phyloP scores from a whole-genome alignment of 2,329 filamentous ascomycete genomes.

The Aspergillus costaricaensis region DNA sequence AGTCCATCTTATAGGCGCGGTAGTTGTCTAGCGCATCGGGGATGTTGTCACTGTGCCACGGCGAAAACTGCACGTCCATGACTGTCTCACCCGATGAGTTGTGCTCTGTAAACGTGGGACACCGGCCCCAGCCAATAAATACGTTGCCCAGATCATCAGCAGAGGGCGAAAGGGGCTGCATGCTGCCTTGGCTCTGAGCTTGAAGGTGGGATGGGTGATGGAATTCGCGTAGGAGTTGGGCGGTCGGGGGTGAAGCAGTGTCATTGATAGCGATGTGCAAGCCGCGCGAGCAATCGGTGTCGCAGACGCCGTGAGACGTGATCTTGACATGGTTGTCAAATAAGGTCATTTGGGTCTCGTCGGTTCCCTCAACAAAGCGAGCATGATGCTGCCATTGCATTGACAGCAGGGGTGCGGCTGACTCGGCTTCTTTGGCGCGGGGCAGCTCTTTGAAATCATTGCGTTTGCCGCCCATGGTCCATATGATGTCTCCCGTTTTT shows the following conservation, averaged over 20 bases:
- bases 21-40: conserved; percentile 14
- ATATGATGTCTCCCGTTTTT: conserved; percentile 6
- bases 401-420: conserved; percentile 5
- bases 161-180: conserved; percentile 2
- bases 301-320: conserved; percentile 10
- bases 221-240: conserved; percentile 6
- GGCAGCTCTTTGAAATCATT: conserved; percentile 11
- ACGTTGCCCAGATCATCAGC: conserved; percentile 8
- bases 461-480: conserved; percentile 7
- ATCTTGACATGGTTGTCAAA: conserved; percentile 15
- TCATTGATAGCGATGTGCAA: conserved; percentile 12
- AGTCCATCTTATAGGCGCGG: conserved; percentile 9
- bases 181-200: conserved; percentile 13
- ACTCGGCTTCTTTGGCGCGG: background rate
- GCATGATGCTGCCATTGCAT: conserved; percentile 13
- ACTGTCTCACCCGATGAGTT: conserved; percentile 7
- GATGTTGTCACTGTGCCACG: conserved; percentile 12
- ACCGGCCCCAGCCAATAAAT: conserved; percentile 15
- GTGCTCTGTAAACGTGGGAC: conserved; percentile 13
- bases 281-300: conserved; percentile 12
- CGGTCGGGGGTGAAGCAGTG: conserved; percentile 7
- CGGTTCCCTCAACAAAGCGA: conserved; percentile 5
- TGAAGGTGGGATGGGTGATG: conserved; percentile 6
- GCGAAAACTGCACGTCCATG: conserved; percentile 14
- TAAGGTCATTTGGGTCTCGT: conserved; percentile 10